Percentiles rank a stretch among this genome's conserved stretches.
Conservation (phyloP, 345 rosid genomes). For the Acer yangbiense region DNA sequence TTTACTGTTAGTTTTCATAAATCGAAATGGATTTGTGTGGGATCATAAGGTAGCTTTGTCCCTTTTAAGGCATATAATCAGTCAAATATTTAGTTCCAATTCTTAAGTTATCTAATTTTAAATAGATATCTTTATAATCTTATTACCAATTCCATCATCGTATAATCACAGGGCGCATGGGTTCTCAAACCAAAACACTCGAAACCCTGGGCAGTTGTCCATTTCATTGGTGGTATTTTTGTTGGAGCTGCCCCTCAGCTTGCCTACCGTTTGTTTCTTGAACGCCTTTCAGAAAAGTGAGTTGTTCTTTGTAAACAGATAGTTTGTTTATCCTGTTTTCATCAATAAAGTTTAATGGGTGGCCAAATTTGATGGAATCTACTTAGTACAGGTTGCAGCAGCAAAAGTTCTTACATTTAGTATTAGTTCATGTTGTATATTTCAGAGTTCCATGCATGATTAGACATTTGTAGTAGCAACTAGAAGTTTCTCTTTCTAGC, state of each 20-base stretch:
- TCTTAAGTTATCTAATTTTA: not conserved
- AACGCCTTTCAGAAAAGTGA: constrained; percentile 86
- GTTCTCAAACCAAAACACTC: constrained; percentile 73
- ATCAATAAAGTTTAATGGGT: not conserved
- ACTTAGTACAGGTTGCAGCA: not conserved
- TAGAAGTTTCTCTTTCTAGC: not conserved
- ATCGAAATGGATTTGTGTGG: too few relatives aligned
- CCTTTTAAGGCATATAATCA: not conserved
- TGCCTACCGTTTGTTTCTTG: constrained; percentile 91
- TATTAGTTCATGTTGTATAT: not conserved
- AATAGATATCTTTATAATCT: not conserved
- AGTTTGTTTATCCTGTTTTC: not conserved
- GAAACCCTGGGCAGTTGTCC: constrained; percentile 74
- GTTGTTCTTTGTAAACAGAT: constrained; percentile 20
- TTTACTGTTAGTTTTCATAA: not conserved
- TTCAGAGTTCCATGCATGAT: not conserved
- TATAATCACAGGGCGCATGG: constrained; percentile 82
- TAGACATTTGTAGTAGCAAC: not conserved
- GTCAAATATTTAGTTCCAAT: not conserved
- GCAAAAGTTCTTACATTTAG: not conserved
- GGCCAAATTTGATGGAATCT: not conserved
- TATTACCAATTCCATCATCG: constrained; percentile 4
- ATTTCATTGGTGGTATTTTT: constrained; percentile 93
- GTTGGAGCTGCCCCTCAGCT: constrained; percentile 99
- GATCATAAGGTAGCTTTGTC: not conserved